These are phyloP conservation scores for Ophiocordyceps camponoti-rufipedis DNA, from an alignment of 2,329 filamentous ascomycete species.

Conservation along the genomic window DNA sequence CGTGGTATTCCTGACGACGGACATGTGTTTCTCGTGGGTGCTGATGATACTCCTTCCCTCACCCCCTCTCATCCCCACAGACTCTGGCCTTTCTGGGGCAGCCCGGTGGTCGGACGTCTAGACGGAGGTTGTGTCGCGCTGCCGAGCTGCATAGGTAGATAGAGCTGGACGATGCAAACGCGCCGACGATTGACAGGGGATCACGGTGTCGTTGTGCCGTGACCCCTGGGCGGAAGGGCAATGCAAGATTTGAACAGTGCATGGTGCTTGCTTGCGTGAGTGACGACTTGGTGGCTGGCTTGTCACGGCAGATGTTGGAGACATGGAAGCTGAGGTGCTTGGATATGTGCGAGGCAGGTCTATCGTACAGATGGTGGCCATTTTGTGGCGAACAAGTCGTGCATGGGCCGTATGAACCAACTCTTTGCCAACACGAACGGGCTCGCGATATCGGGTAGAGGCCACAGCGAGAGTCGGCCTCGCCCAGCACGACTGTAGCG, in stretches of 20 bases:
- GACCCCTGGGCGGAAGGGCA: background rate
- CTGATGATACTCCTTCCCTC: background rate
- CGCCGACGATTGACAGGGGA: background rate
- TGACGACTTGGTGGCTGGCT: too few relatives aligned
- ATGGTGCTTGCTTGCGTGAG: background rate
- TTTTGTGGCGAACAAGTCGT: too few relatives aligned
- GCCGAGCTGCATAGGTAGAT: conserved; percentile 5
- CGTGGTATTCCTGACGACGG: background rate
- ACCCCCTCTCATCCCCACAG: background rate
- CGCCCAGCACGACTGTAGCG: too few relatives aligned
- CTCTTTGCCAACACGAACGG: too few relatives aligned
- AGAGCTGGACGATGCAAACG: conserved; percentile 8
- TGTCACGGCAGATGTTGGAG: too few relatives aligned
- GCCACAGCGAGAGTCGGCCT: too few relatives aligned
- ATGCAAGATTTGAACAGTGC: background rate
- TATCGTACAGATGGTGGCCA: too few relatives aligned
- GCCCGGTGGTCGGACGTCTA: too few relatives aligned
- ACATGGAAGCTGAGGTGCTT: background rate
- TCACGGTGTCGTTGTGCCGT: background rate
- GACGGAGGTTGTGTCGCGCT: background rate
- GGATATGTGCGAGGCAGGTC: background rate
- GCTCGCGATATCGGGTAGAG: too few relatives aligned
- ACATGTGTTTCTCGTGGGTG: background rate
- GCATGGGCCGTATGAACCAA: too few relatives aligned
- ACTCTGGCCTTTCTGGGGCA: background rate